Base-by-base conservation (phyloP, 169 alveolate species). In the Miamiensis avidus region DNA sequence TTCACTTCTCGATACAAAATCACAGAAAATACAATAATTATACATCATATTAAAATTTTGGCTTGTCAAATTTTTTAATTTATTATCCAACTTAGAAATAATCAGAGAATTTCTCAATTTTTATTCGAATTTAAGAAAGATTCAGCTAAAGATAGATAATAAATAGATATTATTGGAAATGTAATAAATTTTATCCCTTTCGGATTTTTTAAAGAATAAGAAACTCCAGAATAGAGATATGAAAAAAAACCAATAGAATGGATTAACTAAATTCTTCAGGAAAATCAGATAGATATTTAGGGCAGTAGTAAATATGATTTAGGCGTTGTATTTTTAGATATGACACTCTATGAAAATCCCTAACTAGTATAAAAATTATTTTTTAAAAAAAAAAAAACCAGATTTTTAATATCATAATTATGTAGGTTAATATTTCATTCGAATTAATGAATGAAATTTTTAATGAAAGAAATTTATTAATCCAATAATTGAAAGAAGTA, bases 81-180 rank as follows among this genome's bases (percentile, higher is more conserved):
- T 25, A 29, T 75, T 25, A 75, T 75, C 0, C 31, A 30, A 0
- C 29, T 75, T 28, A 75, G 78, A 75, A 75, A 75, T 29, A 34
- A 75, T 4, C 29, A 30, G 78, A 75, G 78, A 75, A 75, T 75
- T 34, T 30, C 78, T 29, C 25, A 75, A n/a, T 75, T 75, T 75
- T 30, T 75, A 34, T 26, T 30, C n/a, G 31, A 75, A 29, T 75
- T 75, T 75, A 75, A 75, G 78, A n/a, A 25, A 30, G 78, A 20
- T 0, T 75, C 78, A 26, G 78, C 29, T 25, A 20, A 75, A n/a
- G 78, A 75, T 26, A 75, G 78, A 29, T 30, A 16, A 29, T n/a
- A 29, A 75, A 75, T n/a, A 29, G 0, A 26, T 29, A 30, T n/a
- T n/a, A n/a, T n/a, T n/a, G n/a, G n/a, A n/a, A n/a, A n/a, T n/a